phyloP scores from a whole-genome alignment of 192 early-diverging fungal genomes.

The Backusella tuberculispora region DNA sequence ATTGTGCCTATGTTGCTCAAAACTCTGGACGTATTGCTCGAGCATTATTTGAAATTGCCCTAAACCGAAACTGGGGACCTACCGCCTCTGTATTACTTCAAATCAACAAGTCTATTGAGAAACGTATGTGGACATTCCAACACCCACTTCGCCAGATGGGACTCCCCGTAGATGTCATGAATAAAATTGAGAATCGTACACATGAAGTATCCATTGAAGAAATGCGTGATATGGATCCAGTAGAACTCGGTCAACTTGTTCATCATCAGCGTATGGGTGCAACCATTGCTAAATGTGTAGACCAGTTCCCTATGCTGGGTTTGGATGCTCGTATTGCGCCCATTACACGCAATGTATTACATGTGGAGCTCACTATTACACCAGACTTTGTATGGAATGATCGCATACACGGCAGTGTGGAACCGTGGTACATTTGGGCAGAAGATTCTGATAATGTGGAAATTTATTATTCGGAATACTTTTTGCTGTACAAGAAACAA shows the following conservation, averaged over 20 bases:
- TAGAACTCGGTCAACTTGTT: conserved; percentile 88
- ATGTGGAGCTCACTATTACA: conserved; percentile 77
- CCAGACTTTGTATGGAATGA: conserved; percentile 96
- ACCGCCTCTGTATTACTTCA: conserved; percentile 83
- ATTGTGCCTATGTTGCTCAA: conserved; percentile 92
- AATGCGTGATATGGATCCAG: conserved; percentile 83
- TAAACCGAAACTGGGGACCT: conserved; percentile 92
- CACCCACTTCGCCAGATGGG: conserved; percentile 92
- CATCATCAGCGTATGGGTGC: conserved; percentile 79
- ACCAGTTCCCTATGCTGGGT: conserved; percentile 84
- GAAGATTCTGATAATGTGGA: conserved; percentile 89
- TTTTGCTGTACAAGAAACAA: conserved; percentile 75
- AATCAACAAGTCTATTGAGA: conserved; percentile 97
- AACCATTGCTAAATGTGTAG: conserved; percentile 72
- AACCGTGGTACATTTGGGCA: conserved; percentile 97
- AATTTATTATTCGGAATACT: conserved; percentile 92
- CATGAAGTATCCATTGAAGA: conserved; percentile 89
- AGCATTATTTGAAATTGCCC: conserved; percentile 94
- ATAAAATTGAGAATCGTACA: conserved; percentile 75
- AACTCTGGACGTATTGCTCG: conserved; percentile 92
- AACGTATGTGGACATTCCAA: conserved; percentile 95
- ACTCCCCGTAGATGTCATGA: conserved; percentile 82
- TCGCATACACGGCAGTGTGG: conserved; percentile 84
- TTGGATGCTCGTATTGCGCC: conserved; percentile 86
- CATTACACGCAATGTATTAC: conserved; percentile 91